Evolutionary conservation across 23 red algal species (phyloP), one percentile per base, ranked within the genome.

Genomic region (Gracilaria domingensis): DNA sequence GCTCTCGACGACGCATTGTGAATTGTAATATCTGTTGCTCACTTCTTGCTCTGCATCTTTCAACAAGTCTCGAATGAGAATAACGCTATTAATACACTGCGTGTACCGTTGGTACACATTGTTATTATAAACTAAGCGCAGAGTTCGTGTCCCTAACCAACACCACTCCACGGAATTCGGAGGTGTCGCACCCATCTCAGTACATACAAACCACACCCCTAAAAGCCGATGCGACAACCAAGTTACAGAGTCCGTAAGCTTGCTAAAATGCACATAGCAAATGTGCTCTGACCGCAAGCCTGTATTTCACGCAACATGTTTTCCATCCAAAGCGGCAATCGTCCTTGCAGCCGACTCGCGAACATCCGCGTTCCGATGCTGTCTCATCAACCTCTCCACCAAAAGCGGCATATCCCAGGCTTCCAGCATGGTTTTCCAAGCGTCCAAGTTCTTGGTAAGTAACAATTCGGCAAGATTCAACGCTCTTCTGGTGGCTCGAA

Each of bases 381-480:
- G 53, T 39, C 70, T 61, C 70, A 89, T 78, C 51, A 80, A 69
- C 5, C n/a, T 48, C 67, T 87, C 83, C 60, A 87, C 83, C 29
- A 89, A 36, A 0, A 80, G 28, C 12, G 86, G 86, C 47, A 89
- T 21, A 64, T 79, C 86, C 49, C 72, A 89, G 8, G 86, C 86
- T 70, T 89, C 86, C 24, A 89, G 56, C 55, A 75, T 51, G 25
- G 86, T 89, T 32, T 89, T 89, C 86, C 86, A 89, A n/a, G 55
- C 50, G 39, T 89, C 86, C 24, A 89, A 70, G 38, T 89, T 89
- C 74, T 70, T 55, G 0, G 49, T 59, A 32, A 89, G 58, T 40
- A 89, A 35, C 37, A 80, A 5, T 39, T 89, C 72, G 70, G 74
- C 72, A 3, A 89, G 61, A 66, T 89, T 89, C 14, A 89, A 37